phyloP scores from a whole-genome alignment of 2,329 filamentous ascomycete genomes.

The Daldinia eschscholtzii region DNA sequence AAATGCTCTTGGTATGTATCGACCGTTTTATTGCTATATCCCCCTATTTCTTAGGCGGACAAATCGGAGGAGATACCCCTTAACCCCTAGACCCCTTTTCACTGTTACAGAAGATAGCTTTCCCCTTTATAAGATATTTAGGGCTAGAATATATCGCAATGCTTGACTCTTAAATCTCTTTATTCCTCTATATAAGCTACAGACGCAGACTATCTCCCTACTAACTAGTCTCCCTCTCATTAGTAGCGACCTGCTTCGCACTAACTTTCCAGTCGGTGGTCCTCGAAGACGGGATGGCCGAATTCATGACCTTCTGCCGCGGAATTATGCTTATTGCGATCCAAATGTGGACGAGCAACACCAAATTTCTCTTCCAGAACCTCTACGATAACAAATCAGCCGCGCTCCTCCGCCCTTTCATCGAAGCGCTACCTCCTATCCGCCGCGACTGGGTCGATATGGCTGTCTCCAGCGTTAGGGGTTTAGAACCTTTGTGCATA shows the following conservation, averaged over 20 bases:
- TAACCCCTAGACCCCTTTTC: conserved; percentile 9
- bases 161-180: background rate
- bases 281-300: conserved; percentile 69
- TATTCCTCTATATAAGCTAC: background rate
- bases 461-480: conserved; percentile 52
- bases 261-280: conserved; percentile 70
- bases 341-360: conserved; percentile 65
- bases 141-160: background rate
- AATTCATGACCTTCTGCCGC: conserved; percentile 71
- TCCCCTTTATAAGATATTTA: background rate
- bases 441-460: conserved; percentile 60
- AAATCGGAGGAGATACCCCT: background rate
- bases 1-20: conserved; percentile 61
- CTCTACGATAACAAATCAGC: conserved; percentile 59
- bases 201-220: background rate
- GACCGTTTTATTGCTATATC: background rate
- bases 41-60: background rate
- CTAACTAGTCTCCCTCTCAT: background rate
- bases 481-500: conserved; percentile 59
- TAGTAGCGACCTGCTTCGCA: conserved; percentile 69
- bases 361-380: conserved; percentile 64
- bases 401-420: conserved; percentile 58
- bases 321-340: conserved; percentile 67
- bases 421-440: conserved; percentile 62
- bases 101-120: background rate